phyloP scores from a whole-genome alignment of 257 asterid species.

The Galeopsis tetrahit region DNA sequence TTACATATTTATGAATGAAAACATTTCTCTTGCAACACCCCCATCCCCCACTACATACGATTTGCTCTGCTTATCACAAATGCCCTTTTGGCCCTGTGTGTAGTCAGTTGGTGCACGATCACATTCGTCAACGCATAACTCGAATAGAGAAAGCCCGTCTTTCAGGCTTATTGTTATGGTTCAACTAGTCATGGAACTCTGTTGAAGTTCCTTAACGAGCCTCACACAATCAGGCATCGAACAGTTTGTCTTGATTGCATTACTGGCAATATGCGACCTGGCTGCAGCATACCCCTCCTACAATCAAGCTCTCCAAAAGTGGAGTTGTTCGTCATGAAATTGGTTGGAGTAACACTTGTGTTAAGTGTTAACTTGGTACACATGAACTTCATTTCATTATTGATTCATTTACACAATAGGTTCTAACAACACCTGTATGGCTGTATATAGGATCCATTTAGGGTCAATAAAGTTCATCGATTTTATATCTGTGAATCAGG shows the following conservation, averaged over 20 bases:
- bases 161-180: background rate
- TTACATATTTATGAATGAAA: background rate
- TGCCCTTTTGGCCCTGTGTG: background rate
- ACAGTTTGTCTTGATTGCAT: slow-evolving; percentile 89
- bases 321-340: background rate
- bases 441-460: no score
- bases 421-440: no score
- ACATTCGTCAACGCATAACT: background rate
- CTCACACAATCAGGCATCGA: slow-evolving; percentile 73
- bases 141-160: background rate
- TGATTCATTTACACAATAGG: no score
- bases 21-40: background rate
- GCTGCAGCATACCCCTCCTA: slow-evolving; percentile 78
- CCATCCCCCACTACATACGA: background rate
- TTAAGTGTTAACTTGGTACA: no score
- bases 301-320: slow-evolving; percentile 10
- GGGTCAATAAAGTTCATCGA: no score
- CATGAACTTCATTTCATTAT: no score
- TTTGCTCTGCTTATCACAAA: no score
- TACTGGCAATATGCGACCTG: slow-evolving; percentile 75
- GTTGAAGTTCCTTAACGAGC: slow-evolving; percentile 62
- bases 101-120: background rate
- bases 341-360: no score
- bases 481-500: no score
- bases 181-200: slow-evolving; percentile 25